Evolutionary conservation across 768 basidiomycete species (phyloP).

Genomic region (Leccinellum luteum): DNA sequence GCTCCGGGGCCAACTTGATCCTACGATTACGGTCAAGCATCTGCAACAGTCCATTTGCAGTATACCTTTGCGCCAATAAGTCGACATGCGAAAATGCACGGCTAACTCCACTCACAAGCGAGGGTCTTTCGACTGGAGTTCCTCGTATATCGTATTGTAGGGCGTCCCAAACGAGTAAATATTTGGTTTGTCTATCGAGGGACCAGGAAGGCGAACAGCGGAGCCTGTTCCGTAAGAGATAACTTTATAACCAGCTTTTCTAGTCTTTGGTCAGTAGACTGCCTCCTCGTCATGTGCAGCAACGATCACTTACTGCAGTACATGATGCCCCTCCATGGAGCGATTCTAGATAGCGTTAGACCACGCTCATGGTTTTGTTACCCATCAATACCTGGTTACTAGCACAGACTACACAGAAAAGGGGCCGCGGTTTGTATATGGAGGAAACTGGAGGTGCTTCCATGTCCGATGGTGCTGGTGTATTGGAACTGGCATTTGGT

Average conservation of each 20-base stretch:
- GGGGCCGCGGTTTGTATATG: slow-evolving; percentile 62
- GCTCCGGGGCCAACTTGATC: slow-evolving; percentile 89
- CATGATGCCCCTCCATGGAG: slow-evolving; percentile 97
- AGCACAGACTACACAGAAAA: slow-evolving; percentile 99
- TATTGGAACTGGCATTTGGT: slow-evolving; percentile 7
- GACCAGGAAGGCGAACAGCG: slow-evolving; percentile 92
- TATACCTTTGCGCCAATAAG: slow-evolving; percentile 58
- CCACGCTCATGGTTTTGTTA: not conserved
- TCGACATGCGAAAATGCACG: slow-evolving; percentile 3
- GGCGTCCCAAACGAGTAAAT: slow-evolving; percentile 97
- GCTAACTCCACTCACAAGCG: slow-evolving; percentile 58
- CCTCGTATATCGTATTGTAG: slow-evolving; percentile 93
- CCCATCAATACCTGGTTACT: slow-evolving; percentile 80
- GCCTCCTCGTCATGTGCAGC: not conserved
- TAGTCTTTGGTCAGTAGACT: slow-evolving; percentile 32
- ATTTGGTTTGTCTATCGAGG: slow-evolving; percentile 96
- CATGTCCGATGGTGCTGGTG: not conserved
- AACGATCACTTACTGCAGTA: slow-evolving; percentile 65
- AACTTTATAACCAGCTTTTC: slow-evolving; percentile 88
- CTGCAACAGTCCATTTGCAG: slow-evolving; percentile 87
- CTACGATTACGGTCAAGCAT: slow-evolving; percentile 96
- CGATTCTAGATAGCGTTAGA: slow-evolving; percentile 63
- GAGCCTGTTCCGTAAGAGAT: slow-evolving; percentile 96
- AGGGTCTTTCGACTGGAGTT: slow-evolving; percentile 78
- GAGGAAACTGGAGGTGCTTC: slow-evolving; percentile 14